A percentile compares a stretch with the other conserved stretches of the same genome.
Conservation (phyloP, 768 basidiomycete species). For the Rhodotorula taiwanensis region DNA sequence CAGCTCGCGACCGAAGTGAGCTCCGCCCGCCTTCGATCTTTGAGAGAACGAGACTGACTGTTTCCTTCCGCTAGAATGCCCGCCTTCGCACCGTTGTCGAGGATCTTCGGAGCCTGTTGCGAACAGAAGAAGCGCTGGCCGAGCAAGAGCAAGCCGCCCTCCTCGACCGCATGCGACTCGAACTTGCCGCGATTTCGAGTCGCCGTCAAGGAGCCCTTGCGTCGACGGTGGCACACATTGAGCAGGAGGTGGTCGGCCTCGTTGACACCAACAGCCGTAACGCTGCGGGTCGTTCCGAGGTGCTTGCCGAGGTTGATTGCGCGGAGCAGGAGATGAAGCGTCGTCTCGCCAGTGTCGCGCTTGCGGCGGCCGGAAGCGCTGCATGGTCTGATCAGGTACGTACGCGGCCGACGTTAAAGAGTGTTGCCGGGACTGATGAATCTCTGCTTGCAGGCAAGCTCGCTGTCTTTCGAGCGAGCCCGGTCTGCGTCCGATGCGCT, state of each 20-base stretch:
- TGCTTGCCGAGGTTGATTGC: not conserved
- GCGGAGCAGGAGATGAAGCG: not conserved
- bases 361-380: no score
- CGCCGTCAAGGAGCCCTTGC: not conserved
- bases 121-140: no score
- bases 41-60: not conserved
- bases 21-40: rapidly evolving
- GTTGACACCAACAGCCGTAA: no score
- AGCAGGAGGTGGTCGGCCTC: not conserved
- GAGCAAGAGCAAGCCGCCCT: not conserved
- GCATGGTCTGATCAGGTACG: no score
- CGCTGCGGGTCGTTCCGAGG: not conserved
- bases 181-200: not conserved
- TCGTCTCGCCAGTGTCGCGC: no score
- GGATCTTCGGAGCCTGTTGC: not conserved
- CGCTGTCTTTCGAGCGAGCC: no score
- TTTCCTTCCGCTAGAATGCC: not conserved
- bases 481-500: no score
- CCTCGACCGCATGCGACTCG: not conserved
- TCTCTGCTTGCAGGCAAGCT: no score
- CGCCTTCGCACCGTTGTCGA: slow-evolving; percentile 3
- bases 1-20: slow-evolving; percentile 5
- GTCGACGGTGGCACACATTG: not conserved
- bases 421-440: no score
- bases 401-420: no score